phyloP scores from a whole-genome alignment of 1,284 basidiomycete genomes.

The Cryptococcus sp. region DNA sequence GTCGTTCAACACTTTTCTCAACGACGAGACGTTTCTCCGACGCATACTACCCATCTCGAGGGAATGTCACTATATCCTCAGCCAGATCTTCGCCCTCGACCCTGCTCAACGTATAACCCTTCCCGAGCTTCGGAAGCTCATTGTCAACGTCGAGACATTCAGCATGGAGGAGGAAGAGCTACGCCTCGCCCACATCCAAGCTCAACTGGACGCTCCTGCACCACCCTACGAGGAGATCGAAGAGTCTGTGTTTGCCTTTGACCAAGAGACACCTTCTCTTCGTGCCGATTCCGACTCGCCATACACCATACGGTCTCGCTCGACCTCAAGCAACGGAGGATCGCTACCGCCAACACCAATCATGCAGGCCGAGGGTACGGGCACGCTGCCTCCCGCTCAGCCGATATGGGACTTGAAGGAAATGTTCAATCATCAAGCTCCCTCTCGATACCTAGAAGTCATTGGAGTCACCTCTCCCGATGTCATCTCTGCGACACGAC shows the following conservation, averaged over 20 bases:
- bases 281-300: constrained; percentile 37
- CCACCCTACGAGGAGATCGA: constrained; percentile 6
- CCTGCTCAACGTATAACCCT: constrained; percentile 56
- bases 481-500: constrained; percentile 1
- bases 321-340: constrained; percentile 27
- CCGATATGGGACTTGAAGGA: constrained; percentile 7
- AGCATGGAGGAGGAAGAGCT: constrained; percentile 59
- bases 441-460: constrained; percentile 1
- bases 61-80: constrained; percentile 51
- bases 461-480: constrained; percentile 16
- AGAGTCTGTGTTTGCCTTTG: constrained; percentile 31
- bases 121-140: constrained; percentile 57
- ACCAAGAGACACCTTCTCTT: constrained; percentile 37
- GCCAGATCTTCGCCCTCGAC: constrained; percentile 58
- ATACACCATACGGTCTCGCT: constrained; percentile 22
- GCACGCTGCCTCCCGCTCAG: not conserved
- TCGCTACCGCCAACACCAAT: constrained; percentile 39
- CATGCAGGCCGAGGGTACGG: constrained; percentile 9
- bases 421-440: constrained; percentile 3
- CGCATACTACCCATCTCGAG: constrained; percentile 60
- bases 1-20: constrained; percentile 63
- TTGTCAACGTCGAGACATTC: constrained; percentile 60
- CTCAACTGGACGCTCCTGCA: constrained; percentile 5
- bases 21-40: constrained; percentile 62
- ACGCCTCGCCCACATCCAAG: constrained; percentile 41